Evolutionary conservation across 2,329 filamentous ascomycete genomes (phyloP).

Genomic region (Botrytis galanthina): DNA sequence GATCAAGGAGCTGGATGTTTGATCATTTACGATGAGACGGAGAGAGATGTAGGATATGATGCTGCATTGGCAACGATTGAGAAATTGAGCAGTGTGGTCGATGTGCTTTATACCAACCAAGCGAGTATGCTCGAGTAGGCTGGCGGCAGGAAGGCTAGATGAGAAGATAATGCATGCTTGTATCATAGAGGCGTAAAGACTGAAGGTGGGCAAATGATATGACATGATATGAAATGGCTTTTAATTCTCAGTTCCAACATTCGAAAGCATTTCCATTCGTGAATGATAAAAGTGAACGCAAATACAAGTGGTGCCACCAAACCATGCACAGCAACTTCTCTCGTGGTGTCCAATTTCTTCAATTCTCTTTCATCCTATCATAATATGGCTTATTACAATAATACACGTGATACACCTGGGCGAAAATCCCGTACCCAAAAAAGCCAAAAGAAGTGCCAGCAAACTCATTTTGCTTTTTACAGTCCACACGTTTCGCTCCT

Average conservation of each 20-base stretch:
- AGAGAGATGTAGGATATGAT: conserved; percentile 91
- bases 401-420: background rate
- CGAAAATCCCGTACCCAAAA: background rate
- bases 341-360: background rate
- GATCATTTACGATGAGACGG: conserved; percentile 94
- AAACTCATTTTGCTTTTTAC: background rate
- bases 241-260: background rate
- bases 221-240: conserved; percentile 13
- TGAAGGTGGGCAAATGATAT: conserved; percentile 13
- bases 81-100: conserved; percentile 95
- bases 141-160: conserved; percentile 8
- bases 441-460: background rate
- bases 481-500: background rate
- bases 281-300: background rate
- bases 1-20: conserved; percentile 97
- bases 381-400: background rate
- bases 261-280: background rate
- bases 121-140: conserved; percentile 85
- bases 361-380: background rate
- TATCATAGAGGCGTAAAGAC: conserved; percentile 35
- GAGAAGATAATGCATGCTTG: conserved; percentile 27
- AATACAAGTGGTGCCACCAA: background rate
- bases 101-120: conserved; percentile 97
- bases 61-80: conserved; percentile 92
- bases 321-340: background rate